Evolutionary conservation across 2,329 filamentous ascomycete genomes (phyloP), one percentile per base, ranked within the genome.

Genomic region (Erysiphe neolycopersici): DNA sequence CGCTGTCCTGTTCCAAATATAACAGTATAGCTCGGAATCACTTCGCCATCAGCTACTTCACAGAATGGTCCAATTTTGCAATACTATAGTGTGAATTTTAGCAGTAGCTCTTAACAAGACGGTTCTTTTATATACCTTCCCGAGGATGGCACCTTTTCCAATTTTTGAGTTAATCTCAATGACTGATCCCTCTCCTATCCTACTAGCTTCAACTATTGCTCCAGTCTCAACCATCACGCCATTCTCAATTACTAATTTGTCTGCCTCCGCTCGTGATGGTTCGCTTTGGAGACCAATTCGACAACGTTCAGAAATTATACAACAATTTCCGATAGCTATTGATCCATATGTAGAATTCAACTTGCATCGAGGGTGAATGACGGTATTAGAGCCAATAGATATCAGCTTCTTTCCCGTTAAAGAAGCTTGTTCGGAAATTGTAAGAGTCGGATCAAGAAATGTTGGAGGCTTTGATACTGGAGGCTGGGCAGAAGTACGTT

Each of bases 351-450:
- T 73, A 9, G 87, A 78, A 53, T 84, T 79, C 45, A 94, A 69
- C 48, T 76, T 74, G 14, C 76, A 72, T 41, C 85, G 80, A 1
- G 89, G 85, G 54, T 95, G 87, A n/a, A 98, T 62, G 6, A 94
- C 71, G 3, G 73, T 76, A 54, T 83, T 76, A 19, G 79, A 68
- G 45, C 76, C 76, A 48, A 95, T 73, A 38, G 73, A 76, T 49
- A 98, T 81, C 1, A 73, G 76, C 56, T 91, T 70, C 2, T 70
- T 74, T 49, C 89, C 89, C 16, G 64, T 71, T 16, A 79, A 61
- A 16, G 70, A 61, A 11, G 73, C 71, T 46, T 68, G 68, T 49
- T 77, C 73, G 54, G 73, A 68, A 46, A 79, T 74, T 29, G 65
- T 66, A 45, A 76, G 61, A 16, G 66, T 65, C 0, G 69, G 68